These are phyloP conservation scores for Lasiodiplodia sp. DNA, from an alignment of 2,329 filamentous ascomycete genomes.

Conservation along the genomic window DNA sequence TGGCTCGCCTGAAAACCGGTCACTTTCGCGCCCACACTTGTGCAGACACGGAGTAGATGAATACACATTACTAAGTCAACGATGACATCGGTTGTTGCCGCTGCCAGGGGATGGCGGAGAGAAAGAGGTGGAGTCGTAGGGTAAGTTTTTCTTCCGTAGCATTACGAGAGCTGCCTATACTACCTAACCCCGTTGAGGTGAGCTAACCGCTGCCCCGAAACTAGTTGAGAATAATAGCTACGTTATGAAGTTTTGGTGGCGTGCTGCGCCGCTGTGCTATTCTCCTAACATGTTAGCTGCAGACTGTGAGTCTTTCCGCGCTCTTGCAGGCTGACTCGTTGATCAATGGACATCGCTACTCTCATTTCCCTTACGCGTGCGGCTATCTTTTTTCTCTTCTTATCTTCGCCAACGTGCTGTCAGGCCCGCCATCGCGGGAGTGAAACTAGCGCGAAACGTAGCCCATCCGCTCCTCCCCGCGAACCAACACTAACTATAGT, in stretches of 20 bases:
- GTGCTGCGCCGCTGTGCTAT: neutral
- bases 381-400: neutral
- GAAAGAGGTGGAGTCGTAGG: neutral
- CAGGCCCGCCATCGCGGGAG: neutral
- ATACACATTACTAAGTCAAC: too few species aligned
- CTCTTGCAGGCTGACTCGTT: neutral
- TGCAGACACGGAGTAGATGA: neutral
- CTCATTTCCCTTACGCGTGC: neutral
- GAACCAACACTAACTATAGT: neutral
- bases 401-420: neutral
- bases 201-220: neutral
- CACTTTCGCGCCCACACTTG: neutral
- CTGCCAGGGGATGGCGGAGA: neutral
- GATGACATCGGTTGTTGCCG: too few species aligned
- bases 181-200: neutral
- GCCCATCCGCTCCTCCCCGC: conserved; percentile 9
- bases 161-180: neutral
- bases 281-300: neutral
- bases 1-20: neutral
- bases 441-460: neutral
- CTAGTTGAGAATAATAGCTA: neutral
- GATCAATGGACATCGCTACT: neutral
- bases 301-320: neutral
- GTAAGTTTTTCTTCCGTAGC: neutral
- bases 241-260: too few species aligned